Conservation (phyloP, 2,329 filamentous ascomycete species). For the Xylariaceae sp. region DNA sequence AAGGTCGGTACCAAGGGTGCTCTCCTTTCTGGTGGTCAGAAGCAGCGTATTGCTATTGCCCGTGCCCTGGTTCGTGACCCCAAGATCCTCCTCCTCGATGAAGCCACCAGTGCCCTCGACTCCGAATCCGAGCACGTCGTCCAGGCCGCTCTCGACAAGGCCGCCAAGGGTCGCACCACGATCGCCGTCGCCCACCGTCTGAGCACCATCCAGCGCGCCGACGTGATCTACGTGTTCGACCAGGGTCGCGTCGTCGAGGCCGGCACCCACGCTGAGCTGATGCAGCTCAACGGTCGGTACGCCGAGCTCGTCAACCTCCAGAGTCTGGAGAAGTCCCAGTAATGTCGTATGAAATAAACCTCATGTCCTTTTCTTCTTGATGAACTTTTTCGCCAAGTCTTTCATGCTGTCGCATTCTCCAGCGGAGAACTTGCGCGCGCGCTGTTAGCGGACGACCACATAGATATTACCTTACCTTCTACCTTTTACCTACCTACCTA, state of each 20-base stretch:
- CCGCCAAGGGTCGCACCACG: slow-evolving; percentile 78
- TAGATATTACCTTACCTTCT: too few species aligned
- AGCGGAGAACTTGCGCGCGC: too few species aligned
- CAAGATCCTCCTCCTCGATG: slow-evolving; percentile 77
- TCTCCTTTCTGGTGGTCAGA: slow-evolving; percentile 84
- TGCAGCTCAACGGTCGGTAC: slow-evolving; percentile 66
- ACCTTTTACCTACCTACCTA: not conserved
- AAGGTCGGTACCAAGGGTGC: slow-evolving; percentile 81
- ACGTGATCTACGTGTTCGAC: slow-evolving; percentile 95
- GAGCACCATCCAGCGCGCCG: slow-evolving; percentile 89
- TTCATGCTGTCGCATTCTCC: too few species aligned
- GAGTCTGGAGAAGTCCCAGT: slow-evolving; percentile 59
- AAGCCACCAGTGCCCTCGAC: slow-evolving; percentile 74
- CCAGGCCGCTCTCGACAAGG: slow-evolving; percentile 73
- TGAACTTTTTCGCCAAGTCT: not conserved
- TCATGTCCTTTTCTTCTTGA: not conserved
- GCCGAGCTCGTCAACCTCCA: slow-evolving; percentile 76
- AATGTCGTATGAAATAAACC: slow-evolving; percentile 1
- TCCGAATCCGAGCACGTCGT: slow-evolving; percentile 74
- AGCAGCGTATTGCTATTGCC: slow-evolving; percentile 91
- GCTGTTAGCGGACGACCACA: too few species aligned
- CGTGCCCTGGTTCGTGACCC: slow-evolving; percentile 87
- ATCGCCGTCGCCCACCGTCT: slow-evolving; percentile 92
- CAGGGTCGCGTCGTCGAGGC: slow-evolving; percentile 79
- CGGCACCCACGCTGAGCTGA: slow-evolving; percentile 71